Evolutionary conservation across 2,329 filamentous ascomycete genomes (phyloP), one percentile per base, ranked within the genome.

Genomic region (Exophiala oligosperma): DNA sequence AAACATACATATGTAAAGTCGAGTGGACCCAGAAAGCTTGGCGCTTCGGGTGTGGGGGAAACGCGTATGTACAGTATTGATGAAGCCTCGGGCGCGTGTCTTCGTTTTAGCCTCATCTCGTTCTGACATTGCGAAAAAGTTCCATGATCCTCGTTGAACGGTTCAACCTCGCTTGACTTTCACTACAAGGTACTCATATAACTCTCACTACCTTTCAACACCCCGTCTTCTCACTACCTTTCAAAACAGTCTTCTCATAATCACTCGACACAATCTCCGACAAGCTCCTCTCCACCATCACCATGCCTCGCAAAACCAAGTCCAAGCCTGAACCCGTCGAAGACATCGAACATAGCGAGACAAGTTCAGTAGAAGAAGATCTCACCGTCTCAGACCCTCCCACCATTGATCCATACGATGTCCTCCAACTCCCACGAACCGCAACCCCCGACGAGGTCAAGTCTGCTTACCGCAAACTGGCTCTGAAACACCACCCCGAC

Each of bases 401-500:
- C 0, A 85, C 89, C 44, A 81, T 86, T 68, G 74, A 86, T 66
- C 93, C 94, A 0, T 99, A 99, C 70, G 83, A 87, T 67, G 84
- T 93, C 54, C 85, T 99, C 7, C 83, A 80, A 23, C 73, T 99
- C 41, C 81, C 87, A 38, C 84, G 84, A 60, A 78, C 83, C 52
- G 92, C 92, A 12, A 90, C 89, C 0, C 77, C 85, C 41, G 86
- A 91, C 62, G 84, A 96, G 68, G 84, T 99, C 76, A 97, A 95
- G 73, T 86, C 85, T 17, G 89, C 91, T 11, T 96, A 96, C 75
- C 87, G 90, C 69, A 93, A 91, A 72, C 84, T 88, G 29, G 92
- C 92, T 3, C 80, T 96, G 59, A 90, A 85, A 71, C 82, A 90
- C 67, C 92, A 96, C 67, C 88, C 88, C 89, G 92, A 96, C 81